Conservation (phyloP, 1,284 basidiomycete genomes). For the Papiliotrema laurentii region DNA sequence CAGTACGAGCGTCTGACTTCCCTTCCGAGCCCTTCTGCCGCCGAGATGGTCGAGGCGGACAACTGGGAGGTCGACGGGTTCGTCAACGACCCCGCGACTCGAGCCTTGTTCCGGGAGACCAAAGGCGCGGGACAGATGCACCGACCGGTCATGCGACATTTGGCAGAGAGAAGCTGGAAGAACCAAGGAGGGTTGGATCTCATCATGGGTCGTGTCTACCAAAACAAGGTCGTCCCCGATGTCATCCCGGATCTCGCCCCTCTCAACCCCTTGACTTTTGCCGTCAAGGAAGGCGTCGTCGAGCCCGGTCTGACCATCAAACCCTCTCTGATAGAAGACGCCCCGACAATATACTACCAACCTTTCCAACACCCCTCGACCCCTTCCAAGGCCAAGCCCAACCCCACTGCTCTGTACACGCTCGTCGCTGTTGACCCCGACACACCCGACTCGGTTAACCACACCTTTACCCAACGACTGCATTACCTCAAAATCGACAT, state of each 20-base stretch:
- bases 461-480: conserved; percentile 66
- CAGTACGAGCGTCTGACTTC: conserved; percentile 13
- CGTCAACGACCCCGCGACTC: conserved; percentile 39
- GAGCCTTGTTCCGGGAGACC: conserved; percentile 35
- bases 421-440: conserved; percentile 85
- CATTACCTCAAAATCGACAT: conserved; percentile 91
- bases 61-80: conserved; percentile 36
- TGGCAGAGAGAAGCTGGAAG: conserved; percentile 81
- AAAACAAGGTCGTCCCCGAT: conserved; percentile 89
- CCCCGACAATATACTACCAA: conserved; percentile 20
- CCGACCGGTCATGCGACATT: conserved; percentile 66
- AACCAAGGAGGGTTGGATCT: conserved; percentile 76
- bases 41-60: conserved; percentile 17
- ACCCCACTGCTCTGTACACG: conserved; percentile 73
- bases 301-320: conserved; percentile 66
- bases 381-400: conserved; percentile 54
- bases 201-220: conserved; percentile 83
- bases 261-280: conserved; percentile 39
- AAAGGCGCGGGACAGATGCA: conserved; percentile 44
- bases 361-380: conserved; percentile 26
- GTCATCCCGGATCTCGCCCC: conserved; percentile 69
- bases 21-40: conserved; percentile 3
- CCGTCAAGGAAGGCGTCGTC: conserved; percentile 50
- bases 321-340: conserved; percentile 53
- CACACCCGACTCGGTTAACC: conserved; percentile 65